phyloP scores from a whole-genome alignment of 2,329 filamentous ascomycete genomes.

The Nemania sp. region DNA sequence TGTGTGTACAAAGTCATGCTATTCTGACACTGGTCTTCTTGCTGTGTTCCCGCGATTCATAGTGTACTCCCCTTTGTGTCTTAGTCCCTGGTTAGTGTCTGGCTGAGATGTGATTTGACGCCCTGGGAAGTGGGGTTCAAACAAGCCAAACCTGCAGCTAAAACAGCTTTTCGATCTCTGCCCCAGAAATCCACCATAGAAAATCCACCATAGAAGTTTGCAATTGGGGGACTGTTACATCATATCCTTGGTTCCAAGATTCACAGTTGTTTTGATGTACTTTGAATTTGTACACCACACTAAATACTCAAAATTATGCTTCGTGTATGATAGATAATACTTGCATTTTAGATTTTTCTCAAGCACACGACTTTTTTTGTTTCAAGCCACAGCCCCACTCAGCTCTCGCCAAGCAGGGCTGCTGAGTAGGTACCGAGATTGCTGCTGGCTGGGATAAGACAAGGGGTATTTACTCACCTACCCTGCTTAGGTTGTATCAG shows the following conservation, averaged over 20 bases:
- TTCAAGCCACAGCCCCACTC: conserved; percentile 16
- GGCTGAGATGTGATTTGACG: not conserved
- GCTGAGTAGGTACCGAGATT: too few relatives aligned
- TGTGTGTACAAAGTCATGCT: not conserved
- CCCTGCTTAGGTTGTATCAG: too few relatives aligned
- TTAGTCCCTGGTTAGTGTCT: too few relatives aligned
- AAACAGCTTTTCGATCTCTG: conserved; percentile 11
- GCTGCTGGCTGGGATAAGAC: too few relatives aligned
- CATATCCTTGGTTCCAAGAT: too few relatives aligned
- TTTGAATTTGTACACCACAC: too few relatives aligned
- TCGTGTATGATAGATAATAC: not conserved
- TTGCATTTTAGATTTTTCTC: conserved; percentile 17
- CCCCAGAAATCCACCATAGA: not conserved
- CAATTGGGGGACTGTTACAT: too few relatives aligned
- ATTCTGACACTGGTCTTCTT: not conserved
- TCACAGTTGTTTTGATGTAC: too few relatives aligned
- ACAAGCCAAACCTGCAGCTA: not conserved
- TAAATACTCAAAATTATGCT: not conserved
- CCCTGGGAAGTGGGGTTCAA: conserved; percentile 2
- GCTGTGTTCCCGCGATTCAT: not conserved
- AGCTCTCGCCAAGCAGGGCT: too few relatives aligned
- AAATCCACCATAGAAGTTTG: not conserved
- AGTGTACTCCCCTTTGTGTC: too few relatives aligned
- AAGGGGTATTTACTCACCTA: too few relatives aligned
- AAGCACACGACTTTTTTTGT: not conserved